These are phyloP conservation scores for Teratosphaeriaceae sp. DNA, from an alignment of 2,329 filamentous ascomycete species.

Conservation along the genomic window DNA sequence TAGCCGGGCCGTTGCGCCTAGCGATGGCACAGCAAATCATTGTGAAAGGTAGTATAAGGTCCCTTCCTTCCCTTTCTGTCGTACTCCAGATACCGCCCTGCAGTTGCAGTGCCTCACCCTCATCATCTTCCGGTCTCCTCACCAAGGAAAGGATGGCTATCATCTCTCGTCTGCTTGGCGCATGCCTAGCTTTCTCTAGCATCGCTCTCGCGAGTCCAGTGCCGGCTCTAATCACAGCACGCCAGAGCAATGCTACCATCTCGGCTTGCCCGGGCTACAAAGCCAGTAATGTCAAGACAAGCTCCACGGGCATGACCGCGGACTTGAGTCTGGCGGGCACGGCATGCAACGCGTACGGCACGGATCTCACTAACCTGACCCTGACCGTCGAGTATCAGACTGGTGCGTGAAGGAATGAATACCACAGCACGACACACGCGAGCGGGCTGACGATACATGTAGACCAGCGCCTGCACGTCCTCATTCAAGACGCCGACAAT, in stretches of 20 bases:
- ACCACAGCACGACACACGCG: background rate
- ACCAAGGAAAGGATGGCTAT: constrained; percentile 4
- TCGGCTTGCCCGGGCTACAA: constrained; percentile 59
- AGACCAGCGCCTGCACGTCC: constrained; percentile 58
- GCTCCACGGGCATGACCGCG: constrained; percentile 55
- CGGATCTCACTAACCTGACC: constrained; percentile 50
- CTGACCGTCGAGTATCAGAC: constrained; percentile 57
- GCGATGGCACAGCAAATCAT: background rate
- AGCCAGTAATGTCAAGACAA: constrained; percentile 54
- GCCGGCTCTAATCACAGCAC: constrained; percentile 7
- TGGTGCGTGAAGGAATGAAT: constrained; percentile 33
- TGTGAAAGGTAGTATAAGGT: constrained; percentile 7
- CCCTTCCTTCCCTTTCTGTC: constrained; percentile 1
- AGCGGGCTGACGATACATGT: constrained; percentile 1
- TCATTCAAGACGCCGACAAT: constrained; percentile 57
- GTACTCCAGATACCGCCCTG: background rate
- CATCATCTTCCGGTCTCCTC: background rate
- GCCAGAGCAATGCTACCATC: constrained; percentile 12
- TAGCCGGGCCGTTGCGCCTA: background rate
- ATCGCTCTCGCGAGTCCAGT: constrained; percentile 14
- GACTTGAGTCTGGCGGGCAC: constrained; percentile 62
- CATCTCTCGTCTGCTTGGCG: constrained; percentile 5
- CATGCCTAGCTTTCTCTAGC: constrained; percentile 5
- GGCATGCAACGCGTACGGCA: constrained; percentile 54
- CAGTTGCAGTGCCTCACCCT: background rate